Conservation (phyloP, 768 basidiomycete genomes). For the Tylopilus plumbeoviolaceoides region DNA sequence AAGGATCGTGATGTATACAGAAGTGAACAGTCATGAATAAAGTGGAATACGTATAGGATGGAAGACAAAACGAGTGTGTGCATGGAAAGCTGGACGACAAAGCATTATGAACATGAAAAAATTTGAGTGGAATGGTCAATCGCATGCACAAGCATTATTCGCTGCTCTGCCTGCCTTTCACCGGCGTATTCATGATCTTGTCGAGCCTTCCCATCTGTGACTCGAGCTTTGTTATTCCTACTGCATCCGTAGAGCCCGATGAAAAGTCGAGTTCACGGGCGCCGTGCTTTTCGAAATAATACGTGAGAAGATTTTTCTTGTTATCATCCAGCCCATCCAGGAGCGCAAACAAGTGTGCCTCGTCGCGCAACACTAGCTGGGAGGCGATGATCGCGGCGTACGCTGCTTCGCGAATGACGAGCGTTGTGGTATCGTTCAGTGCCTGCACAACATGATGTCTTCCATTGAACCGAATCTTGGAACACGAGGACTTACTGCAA, state of each 20-base stretch:
- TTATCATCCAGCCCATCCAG: conserved; percentile 82
- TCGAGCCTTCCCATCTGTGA: conserved; percentile 80
- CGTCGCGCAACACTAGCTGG: conserved; percentile 78
- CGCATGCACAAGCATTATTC: conserved; percentile 3
- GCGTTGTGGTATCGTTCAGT: conserved; percentile 63
- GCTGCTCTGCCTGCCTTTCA: conserved; percentile 28
- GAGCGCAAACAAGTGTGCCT: conserved; percentile 76
- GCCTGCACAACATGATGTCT: conserved; percentile 39
- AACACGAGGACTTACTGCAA: conserved; percentile 45
- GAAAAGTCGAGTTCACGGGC: conserved; percentile 49
- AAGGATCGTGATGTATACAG: conserved; percentile 9
- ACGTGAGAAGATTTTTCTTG: conserved; percentile 87
- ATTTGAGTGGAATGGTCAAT: background rate
- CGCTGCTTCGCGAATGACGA: conserved; percentile 81
- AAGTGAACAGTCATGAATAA: conserved; percentile 4
- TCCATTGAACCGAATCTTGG: background rate
- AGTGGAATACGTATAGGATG: conserved; percentile 10
- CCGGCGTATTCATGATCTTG: conserved; percentile 72
- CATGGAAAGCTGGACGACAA: conserved; percentile 2
- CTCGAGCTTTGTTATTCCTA: conserved; percentile 66
- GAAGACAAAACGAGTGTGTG: conserved; percentile 15
- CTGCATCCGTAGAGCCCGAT: conserved; percentile 29
- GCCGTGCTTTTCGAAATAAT: conserved; percentile 85
- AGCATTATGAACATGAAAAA: conserved; percentile 2
- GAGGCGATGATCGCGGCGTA: conserved; percentile 81